Percentiles rank a stretch among this genome's conserved stretches.
phyloP scores from a whole-genome alignment of 1,284 basidiomycete species.

The Exobasidium cylindrosporum region DNA sequence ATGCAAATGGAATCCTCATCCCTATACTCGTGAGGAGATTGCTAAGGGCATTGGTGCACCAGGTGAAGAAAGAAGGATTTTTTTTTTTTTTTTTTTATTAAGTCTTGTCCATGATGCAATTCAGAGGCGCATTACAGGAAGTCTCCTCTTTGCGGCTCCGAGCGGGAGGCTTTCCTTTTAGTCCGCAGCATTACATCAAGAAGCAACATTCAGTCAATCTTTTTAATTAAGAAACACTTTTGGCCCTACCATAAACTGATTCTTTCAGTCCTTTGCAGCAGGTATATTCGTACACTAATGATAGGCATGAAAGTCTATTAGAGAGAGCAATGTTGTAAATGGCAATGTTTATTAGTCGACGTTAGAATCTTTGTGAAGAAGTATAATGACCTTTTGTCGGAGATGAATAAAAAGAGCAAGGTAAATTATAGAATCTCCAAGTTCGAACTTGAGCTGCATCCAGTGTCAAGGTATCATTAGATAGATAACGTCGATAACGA shows the following conservation, averaged over 20 bases:
- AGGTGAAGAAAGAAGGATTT: too few species aligned
- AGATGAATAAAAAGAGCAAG: constrained; percentile 17
- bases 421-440: constrained; percentile 19
- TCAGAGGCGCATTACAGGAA: too few species aligned
- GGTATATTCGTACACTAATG: not conserved
- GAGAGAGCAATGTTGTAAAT: constrained; percentile 1
- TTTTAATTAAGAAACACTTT: not conserved
- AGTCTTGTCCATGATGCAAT: too few species aligned
- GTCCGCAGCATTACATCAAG: too few species aligned
- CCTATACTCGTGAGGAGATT: too few species aligned
- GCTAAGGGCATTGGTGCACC: too few species aligned
- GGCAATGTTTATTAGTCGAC: not conserved
- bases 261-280: not conserved
- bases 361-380: not conserved
- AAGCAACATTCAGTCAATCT: too few species aligned
- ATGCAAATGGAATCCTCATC: too few species aligned
- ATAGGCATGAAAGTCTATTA: not conserved
- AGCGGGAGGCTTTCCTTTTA: too few species aligned
- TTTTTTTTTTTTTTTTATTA: too few species aligned
- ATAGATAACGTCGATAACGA: constrained; percentile 57
- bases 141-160: too few species aligned
- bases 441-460: constrained; percentile 15
- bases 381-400: not conserved
- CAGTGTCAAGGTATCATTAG: constrained; percentile 13
- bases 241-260: not conserved